Base-by-base conservation (phyloP, 495 filamentous ascomycete genomes). In the Tuber borchii region DNA sequence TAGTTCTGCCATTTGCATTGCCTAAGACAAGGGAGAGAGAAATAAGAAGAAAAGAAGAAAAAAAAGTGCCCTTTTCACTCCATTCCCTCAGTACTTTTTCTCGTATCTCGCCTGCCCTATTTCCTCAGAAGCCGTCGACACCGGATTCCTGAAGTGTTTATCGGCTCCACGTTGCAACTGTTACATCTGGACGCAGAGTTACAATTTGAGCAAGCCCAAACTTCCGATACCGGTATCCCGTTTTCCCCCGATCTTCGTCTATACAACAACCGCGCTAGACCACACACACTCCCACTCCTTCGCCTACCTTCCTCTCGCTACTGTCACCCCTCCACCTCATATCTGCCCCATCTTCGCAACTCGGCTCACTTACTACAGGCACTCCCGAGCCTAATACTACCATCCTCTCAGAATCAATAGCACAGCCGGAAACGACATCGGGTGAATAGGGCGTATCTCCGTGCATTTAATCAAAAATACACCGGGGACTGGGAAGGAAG, bases 401-500 rank as follows among this genome's bases (percentile, higher is more conserved):
- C 26, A 17, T 14, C 34, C 26, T 31, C 56, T 65, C 26, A 16
- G 26, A 31, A 65, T 65, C 56, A 17, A 65, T 34, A 65, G 3
- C 56, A 34, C 56, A 65, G 34, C 56, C 26, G 26, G 26, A 31
- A 65, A 65, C 56, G 56, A 19, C 56, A 65, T 65, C 56, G 26
- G 26, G 56, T 34, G 56, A 65, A 34, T 26, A 31, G 56, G 71
- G 46, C 14, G 39, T 20, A 48, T 44, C 56, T 43, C 71, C 1
- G 39, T 26, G n/a, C 42, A 20, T 56, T 43, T 65, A n/a, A 40
- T 5, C 42, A 70, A 71, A 26, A 40, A 44, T 34, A 26, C 31
- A 4, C 9, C 12, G 70, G 37, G 71, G 74, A 14, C 34, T 70
- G 26, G 72, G 69, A 74, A 76, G 37, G 45, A 31, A 73, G 45